phyloP scores from a whole-genome alignment of 768 basidiomycete species.

The Chiua virens region DNA sequence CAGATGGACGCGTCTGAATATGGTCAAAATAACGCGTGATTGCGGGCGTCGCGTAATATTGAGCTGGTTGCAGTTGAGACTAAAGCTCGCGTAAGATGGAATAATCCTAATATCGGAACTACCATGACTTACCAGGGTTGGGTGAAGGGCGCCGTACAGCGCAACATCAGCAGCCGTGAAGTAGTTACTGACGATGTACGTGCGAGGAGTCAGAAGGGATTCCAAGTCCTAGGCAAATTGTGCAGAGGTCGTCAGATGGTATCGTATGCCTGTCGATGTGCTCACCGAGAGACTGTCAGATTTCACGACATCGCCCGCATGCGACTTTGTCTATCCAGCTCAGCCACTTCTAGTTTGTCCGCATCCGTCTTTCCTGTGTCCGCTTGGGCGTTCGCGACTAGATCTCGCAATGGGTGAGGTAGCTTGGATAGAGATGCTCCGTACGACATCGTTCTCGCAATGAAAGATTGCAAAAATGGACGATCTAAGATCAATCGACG shows the following conservation, averaged over 20 bases:
- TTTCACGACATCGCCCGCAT: constrained; percentile 46
- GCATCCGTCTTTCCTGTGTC: constrained; percentile 55
- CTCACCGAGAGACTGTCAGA: constrained; percentile 52
- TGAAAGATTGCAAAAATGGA: constrained; percentile 12
- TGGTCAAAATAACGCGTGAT: constrained; percentile 95
- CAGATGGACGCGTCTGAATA: constrained; percentile 70
- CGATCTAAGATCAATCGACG: constrained; percentile 18
- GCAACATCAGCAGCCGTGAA: constrained; percentile 90
- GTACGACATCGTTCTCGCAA: constrained; percentile 49
- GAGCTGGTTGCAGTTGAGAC: constrained; percentile 67
- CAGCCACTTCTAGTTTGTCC: constrained; percentile 62
- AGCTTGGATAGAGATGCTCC: constrained; percentile 50
- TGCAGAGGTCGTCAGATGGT: not conserved
- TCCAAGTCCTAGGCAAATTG: constrained; percentile 61
- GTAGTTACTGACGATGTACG: constrained; percentile 83
- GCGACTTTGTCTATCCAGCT: constrained; percentile 71
- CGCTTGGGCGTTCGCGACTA: constrained; percentile 43
- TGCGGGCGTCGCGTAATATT: constrained; percentile 78
- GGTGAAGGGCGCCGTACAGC: constrained; percentile 86
- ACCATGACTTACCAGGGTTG: constrained; percentile 60
- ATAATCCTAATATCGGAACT: not conserved
- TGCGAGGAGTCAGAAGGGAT: constrained; percentile 66
- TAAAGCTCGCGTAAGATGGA: constrained; percentile 33
- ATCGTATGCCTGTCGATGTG: not conserved
- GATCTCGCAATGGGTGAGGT: constrained; percentile 48